These are phyloP conservation scores for Penicillium palitans DNA, from an alignment of 2,329 filamentous ascomycete genomes.

Conservation along the genomic window DNA sequence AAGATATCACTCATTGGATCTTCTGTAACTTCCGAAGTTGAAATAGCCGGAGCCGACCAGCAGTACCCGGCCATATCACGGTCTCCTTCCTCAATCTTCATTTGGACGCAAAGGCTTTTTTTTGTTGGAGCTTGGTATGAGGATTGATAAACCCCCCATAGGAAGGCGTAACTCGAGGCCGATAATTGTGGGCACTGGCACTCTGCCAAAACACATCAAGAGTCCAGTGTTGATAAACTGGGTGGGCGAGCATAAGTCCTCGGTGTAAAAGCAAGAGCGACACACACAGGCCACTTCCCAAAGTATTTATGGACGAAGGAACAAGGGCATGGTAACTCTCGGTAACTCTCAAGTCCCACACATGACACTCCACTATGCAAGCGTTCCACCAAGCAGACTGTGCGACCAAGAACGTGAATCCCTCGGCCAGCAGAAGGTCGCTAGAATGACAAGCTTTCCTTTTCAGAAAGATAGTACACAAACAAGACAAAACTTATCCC, in stretches of 20 bases:
- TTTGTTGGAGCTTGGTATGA: not conserved
- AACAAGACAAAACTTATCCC: not conserved
- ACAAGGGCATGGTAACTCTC: not conserved
- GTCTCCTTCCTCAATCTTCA: not conserved
- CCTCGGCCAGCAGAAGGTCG: not conserved
- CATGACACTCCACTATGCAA: not conserved
- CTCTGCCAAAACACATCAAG: not conserved
- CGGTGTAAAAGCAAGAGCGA: not conserved
- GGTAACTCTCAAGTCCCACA: not conserved
- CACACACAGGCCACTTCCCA: not conserved
- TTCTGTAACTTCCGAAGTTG: not conserved
- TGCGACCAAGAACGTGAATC: not conserved
- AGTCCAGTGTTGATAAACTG: not conserved
- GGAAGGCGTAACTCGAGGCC: not conserved
- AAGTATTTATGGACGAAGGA: not conserved
- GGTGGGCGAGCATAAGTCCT: not conserved
- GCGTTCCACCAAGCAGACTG: constrained; percentile 4
- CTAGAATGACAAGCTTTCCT: not conserved
- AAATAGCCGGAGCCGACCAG: constrained; percentile 5
- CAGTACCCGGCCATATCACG: not conserved
- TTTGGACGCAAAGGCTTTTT: not conserved
- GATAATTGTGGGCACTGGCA: not conserved
- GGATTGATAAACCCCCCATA: not conserved
- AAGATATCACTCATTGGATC: not conserved
- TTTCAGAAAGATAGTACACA: not conserved